Conservation (phyloP, 257 asterid species). For the Fraxinus americana region DNA sequence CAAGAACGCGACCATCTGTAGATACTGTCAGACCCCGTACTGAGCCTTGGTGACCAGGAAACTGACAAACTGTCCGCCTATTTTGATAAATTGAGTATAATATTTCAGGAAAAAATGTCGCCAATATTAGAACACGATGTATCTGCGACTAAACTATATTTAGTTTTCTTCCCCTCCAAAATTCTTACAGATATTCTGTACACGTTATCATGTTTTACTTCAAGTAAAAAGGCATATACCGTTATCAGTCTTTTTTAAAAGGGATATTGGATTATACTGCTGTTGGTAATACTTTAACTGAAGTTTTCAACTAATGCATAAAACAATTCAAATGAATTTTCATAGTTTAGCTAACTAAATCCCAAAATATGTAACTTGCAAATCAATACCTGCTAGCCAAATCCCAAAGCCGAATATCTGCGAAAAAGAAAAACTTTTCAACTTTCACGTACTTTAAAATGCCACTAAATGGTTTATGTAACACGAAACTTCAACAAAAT, state of each 20-base stretch:
- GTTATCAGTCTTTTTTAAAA: background rate
- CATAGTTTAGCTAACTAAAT: background rate
- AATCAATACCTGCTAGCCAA: slow-evolving; percentile 69
- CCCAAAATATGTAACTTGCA: slow-evolving; percentile 11
- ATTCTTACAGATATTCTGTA: slow-evolving; percentile 8
- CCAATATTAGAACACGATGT: background rate
- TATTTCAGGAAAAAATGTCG: slow-evolving; percentile 11
- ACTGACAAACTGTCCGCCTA: slow-evolving; percentile 84
- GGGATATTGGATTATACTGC: background rate
- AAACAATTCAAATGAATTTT: background rate
- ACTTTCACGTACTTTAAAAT: slow-evolving; percentile 12
- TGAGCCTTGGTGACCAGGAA: slow-evolving; percentile 97
- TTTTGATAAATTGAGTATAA: slow-evolving; percentile 21
- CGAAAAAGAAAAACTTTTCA: slow-evolving; percentile 25
- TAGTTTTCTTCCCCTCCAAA: slow-evolving; percentile 8
- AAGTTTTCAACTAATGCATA: background rate
- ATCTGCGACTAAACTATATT: background rate
- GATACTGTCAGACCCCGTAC: slow-evolving; percentile 83
- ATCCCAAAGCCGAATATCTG: slow-evolving; percentile 99
- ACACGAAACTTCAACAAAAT: slow-evolving; percentile 3
- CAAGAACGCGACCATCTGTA: slow-evolving; percentile 84
- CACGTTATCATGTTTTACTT: background rate
- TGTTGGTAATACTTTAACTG: background rate
- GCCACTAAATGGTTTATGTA: slow-evolving; percentile 15
- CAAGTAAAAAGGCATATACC: slow-evolving; percentile 1